These are phyloP conservation scores for Letharia lupina DNA, from an alignment of 495 filamentous ascomycete species.

Conservation along the genomic window DNA sequence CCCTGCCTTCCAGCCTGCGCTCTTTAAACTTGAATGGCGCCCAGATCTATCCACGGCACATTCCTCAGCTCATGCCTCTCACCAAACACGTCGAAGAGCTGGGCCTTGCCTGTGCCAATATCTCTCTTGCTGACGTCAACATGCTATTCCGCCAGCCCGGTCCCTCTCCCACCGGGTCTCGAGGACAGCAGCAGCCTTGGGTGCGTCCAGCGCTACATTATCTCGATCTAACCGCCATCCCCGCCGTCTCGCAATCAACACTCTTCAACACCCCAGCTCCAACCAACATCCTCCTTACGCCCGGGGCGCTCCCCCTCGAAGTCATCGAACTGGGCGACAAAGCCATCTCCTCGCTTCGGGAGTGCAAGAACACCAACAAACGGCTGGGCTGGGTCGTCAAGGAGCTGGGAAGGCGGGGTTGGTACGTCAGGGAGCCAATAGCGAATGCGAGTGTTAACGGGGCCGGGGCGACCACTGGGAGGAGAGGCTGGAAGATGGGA, in stretches of 20 bases:
- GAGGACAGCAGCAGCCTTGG: conserved; percentile 34
- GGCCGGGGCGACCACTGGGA: conserved; percentile 36
- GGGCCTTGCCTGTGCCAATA: conserved; percentile 57
- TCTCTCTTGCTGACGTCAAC: conserved; percentile 58
- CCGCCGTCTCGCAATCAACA: conserved; percentile 50
- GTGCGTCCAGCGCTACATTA: conserved; percentile 62
- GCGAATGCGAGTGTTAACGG: conserved; percentile 33
- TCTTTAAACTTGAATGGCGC: conserved; percentile 73
- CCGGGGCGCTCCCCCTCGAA: conserved; percentile 59
- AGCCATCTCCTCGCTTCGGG: conserved; percentile 52
- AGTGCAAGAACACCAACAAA: conserved; percentile 44
- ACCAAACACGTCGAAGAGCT: conserved; percentile 78
- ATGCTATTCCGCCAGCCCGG: conserved; percentile 34
- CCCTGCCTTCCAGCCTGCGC: conserved; percentile 58
- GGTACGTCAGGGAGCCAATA: conserved; percentile 51
- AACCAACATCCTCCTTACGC: conserved; percentile 51
- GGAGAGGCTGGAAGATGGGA: conserved; percentile 77
- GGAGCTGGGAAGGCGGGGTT: conserved; percentile 61
- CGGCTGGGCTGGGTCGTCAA: conserved; percentile 58
- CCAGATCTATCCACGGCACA: conserved; percentile 57
- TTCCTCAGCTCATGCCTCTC: conserved; percentile 55
- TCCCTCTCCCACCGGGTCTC: conserved; percentile 17
- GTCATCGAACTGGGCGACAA: conserved; percentile 74
- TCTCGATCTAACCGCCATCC: conserved; percentile 58
- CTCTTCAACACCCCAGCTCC: conserved; percentile 49